Base-by-base conservation (phyloP, 1,284 basidiomycete genomes). In the Ustilago shanxiensis region DNA sequence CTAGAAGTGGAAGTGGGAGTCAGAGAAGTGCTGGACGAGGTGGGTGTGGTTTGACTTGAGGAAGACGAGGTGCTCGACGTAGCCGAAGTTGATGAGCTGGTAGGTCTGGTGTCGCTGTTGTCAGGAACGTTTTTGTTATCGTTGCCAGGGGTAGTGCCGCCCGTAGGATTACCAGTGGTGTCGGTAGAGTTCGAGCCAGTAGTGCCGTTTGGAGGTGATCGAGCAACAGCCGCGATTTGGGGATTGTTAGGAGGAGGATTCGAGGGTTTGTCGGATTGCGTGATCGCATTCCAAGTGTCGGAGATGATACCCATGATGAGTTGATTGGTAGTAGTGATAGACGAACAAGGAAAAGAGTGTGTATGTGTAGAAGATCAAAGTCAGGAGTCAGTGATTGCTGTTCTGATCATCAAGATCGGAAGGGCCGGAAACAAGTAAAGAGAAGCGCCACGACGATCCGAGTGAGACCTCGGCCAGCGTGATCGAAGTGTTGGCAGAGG, bases 21-120 rank as follows among this genome's bases (percentile, higher is more conserved):
- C n/a, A 66, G 22, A 8, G 71, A 55, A 14, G 72, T 66, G 58
- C 55, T 66, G 29, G 60, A 59, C 3, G 67, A 28, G 10, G 59
- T 41, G 16, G 66, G 33, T 2, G 66, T 64, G 52, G 54, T 3
- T 14, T 24, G 31, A 35, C 54, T 57, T 0, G 57, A 47, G n/a
- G n/a, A n/a, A n/a, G n/a, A n/a, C n/a, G n/a, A n/a, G n/a, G n/a
- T n/a, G n/a, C n/a, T n/a, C n/a, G n/a, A n/a, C n/a, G 52, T 50
- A 47, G 41, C 62, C 3, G 66, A 57, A 22, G 67, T 28, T n/a
- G 22, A 53, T 33, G 54, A 11, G 28, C 37, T 10, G 14, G 50
- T 44, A 22, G 56, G 44, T 39, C 37, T 45, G 14, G 58, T 49
- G 4, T 28, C 47, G 28, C 52, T 28, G 54, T 31, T 49, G 53